These are phyloP conservation scores for Ananas comosus DNA, from an alignment of 176 grass and related monocot genomes.

Conservation along the genomic window DNA sequence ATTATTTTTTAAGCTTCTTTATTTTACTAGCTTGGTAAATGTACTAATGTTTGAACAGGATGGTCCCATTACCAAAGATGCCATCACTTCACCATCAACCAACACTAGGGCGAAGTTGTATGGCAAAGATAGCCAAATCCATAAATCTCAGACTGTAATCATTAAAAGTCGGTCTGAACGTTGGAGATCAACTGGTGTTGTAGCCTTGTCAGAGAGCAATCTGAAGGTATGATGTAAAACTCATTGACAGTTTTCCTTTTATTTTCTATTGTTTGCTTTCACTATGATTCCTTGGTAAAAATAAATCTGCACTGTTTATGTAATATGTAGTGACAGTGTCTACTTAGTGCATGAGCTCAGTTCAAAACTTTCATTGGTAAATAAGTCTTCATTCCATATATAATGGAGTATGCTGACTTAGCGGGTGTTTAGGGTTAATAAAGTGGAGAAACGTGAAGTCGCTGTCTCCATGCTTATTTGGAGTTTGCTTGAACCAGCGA, in stretches of 20 bases:
- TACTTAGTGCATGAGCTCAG: no score
- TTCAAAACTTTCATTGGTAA: no score
- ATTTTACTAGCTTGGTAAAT: neutral
- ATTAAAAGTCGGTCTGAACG: constrained; percentile 44
- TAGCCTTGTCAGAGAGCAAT: constrained; percentile 48
- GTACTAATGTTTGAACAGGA: constrained; percentile 36
- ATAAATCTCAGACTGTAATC: constrained; percentile 29
- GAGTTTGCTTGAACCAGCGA: no score
- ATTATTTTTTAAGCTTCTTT: neutral
- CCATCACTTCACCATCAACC: constrained; percentile 11
- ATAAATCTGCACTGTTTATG: neutral
- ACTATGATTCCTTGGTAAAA: constrained; percentile 4
- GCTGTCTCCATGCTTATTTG: no score
- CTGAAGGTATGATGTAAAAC: constrained; percentile 43
- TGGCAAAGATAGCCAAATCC: constrained; percentile 28
- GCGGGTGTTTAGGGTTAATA: no score
- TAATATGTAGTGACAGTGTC: no score
- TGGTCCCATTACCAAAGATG: constrained; percentile 68
- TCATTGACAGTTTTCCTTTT: neutral
- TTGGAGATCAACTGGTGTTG: constrained; percentile 75
- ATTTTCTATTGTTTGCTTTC: constrained; percentile 14
- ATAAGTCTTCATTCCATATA: no score
- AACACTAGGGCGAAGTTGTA: constrained; percentile 29
- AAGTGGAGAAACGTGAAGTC: no score
- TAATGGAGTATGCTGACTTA: no score